Conservation (phyloP, 805 yeast genomes). For the Cyberlindnera meyerae region DNA sequence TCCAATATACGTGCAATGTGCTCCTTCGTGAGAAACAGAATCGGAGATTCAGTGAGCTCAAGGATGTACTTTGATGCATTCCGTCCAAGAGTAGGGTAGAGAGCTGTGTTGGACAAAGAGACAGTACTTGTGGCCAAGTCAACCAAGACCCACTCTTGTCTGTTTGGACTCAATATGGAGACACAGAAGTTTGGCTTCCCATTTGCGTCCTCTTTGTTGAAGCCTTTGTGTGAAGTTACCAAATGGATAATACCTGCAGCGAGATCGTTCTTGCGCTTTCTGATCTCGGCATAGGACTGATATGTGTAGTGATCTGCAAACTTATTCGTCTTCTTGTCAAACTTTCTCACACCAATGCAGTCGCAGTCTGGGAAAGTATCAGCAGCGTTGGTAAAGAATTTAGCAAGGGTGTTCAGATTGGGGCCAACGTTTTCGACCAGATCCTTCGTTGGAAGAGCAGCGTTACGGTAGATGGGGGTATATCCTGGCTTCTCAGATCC, state of each 20-base stretch:
- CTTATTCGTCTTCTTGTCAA: conserved; percentile 16
- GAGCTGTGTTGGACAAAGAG: conserved; percentile 43
- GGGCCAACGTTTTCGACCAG: conserved; percentile 18
- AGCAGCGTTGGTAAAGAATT: conserved; percentile 34
- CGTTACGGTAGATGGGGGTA: conserved; percentile 41
- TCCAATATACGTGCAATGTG: conserved; percentile 43
- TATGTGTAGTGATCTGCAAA: conserved; percentile 24
- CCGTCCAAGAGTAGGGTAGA: conserved; percentile 52
- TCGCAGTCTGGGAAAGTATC: conserved; percentile 23
- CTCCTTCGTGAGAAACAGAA: conserved; percentile 46
- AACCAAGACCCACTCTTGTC: conserved; percentile 59
- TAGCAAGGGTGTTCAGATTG: conserved; percentile 34
- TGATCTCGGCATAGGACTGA: conserved; percentile 28
- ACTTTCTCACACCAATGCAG: conserved; percentile 35
- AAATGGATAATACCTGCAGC: conserved; percentile 37
- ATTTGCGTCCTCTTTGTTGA: conserved; percentile 2
- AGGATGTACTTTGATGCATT: conserved; percentile 58
- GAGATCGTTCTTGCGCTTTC: conserved; percentile 29
- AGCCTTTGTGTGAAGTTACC: conserved; percentile 18
- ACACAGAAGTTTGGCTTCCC: conserved; percentile 40
- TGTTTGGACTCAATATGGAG: conserved; percentile 48
- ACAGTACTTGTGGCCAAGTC: conserved; percentile 61
- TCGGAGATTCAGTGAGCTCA: conserved; percentile 53
- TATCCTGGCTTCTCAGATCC: conserved; percentile 37
- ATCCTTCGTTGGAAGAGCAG: conserved; percentile 14